Evolutionary conservation across 2,329 filamentous ascomycete species (phyloP).

Genomic region (Magnaporthiopsis rhizophila): DNA sequence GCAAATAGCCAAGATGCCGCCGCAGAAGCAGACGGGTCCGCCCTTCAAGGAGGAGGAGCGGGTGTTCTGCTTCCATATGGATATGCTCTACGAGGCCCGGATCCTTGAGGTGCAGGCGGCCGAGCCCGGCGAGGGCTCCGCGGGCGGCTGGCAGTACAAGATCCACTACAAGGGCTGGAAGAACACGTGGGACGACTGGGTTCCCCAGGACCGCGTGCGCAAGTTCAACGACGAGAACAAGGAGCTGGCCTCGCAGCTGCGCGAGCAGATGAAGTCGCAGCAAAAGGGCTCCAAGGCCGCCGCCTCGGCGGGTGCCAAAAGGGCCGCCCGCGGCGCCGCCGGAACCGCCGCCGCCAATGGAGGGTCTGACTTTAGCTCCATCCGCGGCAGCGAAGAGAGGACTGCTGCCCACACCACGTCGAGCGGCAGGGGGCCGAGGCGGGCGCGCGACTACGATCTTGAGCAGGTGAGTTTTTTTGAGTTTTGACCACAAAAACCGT

Average conservation of each 20-base stretch:
- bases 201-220: constrained; percentile 82
- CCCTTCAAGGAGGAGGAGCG: constrained; percentile 74
- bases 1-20: constrained; percentile 15
- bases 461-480: constrained; percentile 59
- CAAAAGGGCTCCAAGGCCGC: constrained; percentile 43
- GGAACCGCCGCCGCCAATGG: constrained; percentile 9
- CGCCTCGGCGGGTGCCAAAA: constrained; percentile 24
- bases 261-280: constrained; percentile 57
- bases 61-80: constrained; percentile 93
- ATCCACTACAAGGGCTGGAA: constrained; percentile 99
- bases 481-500: background rate
- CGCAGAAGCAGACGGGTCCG: constrained; percentile 33
- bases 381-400: constrained; percentile 71
- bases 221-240: constrained; percentile 95
- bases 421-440: constrained; percentile 60
- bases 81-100: constrained; percentile 96
- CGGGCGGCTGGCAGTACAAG: constrained; percentile 66
- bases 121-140: constrained; percentile 48
- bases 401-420: constrained; percentile 49
- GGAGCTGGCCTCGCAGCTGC: constrained; percentile 70
- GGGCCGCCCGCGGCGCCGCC: constrained; percentile 6
- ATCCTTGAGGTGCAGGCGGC: constrained; percentile 70
- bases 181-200: constrained; percentile 99
- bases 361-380: constrained; percentile 53
- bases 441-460: constrained; percentile 72